phyloP scores from a whole-genome alignment of 1,284 basidiomycete genomes.

The Sporisorium sorghi region DNA sequence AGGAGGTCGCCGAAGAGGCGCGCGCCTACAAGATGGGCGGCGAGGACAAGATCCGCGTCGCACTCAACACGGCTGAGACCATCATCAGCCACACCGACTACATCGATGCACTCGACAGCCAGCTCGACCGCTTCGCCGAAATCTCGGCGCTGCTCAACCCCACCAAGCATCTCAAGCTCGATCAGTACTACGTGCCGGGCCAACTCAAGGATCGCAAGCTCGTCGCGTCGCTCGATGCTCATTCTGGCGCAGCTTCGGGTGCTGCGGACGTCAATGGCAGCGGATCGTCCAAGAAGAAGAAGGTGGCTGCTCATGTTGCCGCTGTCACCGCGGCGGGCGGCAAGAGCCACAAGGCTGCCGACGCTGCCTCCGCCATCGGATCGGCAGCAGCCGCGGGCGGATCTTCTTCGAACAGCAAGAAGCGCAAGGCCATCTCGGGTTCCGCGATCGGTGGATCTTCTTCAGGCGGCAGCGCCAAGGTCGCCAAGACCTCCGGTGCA shows the following conservation, averaged over 20 bases:
- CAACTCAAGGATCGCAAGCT: conserved; percentile 55
- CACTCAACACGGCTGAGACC: conserved; percentile 90
- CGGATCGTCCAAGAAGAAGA: conserved; percentile 45
- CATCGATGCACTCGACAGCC: conserved; percentile 62
- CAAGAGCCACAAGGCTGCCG: conserved; percentile 39
- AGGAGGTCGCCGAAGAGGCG: conserved; percentile 93
- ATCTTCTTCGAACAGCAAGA: conserved; percentile 45
- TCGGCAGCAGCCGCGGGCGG: conserved; percentile 17
- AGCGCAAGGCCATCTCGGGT: conserved; percentile 42
- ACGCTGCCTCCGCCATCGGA: conserved; percentile 22
- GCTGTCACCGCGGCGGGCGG: conserved; percentile 24
- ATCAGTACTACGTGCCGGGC: conserved; percentile 45
- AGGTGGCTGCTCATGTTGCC: conserved; percentile 29
- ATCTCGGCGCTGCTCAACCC: conserved; percentile 55
- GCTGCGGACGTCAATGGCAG: conserved; percentile 23
- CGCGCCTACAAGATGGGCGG: conserved; percentile 90
- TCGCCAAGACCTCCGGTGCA: conserved; percentile 29
- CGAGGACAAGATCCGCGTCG: conserved; percentile 98
- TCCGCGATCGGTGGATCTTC: conserved; percentile 18
- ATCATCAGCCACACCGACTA: conserved; percentile 68
- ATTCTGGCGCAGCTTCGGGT: conserved; percentile 4
- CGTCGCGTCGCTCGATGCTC: conserved; percentile 27
- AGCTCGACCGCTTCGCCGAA: conserved; percentile 56
- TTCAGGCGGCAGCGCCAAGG: conserved; percentile 23
- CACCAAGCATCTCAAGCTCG: conserved; percentile 51